Conservation (phyloP, 129 eudicot species). For the Centrapalus pauciflorus region DNA sequence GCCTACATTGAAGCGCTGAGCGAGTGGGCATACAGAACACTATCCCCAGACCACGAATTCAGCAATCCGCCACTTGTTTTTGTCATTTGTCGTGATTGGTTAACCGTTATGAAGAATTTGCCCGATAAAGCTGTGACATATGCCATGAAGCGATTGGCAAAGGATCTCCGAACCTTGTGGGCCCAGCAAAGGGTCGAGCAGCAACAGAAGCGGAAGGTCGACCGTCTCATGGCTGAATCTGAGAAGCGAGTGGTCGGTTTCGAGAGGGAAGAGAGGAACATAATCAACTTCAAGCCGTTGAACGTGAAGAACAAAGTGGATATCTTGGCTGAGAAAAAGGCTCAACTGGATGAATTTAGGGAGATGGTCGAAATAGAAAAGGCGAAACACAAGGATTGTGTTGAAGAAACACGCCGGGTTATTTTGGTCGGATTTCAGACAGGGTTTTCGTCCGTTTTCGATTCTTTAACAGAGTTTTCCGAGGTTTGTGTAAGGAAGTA, state of each 20-base stretch:
- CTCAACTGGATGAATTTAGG: constrained; percentile 17
- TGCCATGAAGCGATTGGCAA: constrained; percentile 40
- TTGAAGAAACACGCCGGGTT: constrained; percentile 30
- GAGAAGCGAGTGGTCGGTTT: constrained; percentile 23
- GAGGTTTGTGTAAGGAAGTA: constrained; percentile 41
- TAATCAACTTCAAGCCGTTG: constrained; percentile 10
- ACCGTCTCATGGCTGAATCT: constrained; percentile 34
- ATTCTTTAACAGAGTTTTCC: constrained; percentile 36
- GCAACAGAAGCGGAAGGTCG: constrained; percentile 42
- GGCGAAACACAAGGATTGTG: constrained; percentile 34
- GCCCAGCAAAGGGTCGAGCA: constrained; percentile 50
- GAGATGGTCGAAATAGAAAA: constrained; percentile 35
- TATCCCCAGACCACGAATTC: constrained; percentile 17
- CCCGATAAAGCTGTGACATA: constrained; percentile 32
- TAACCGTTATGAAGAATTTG: constrained; percentile 26
- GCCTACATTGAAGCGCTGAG: constrained; percentile 33
- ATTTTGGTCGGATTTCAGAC: constrained; percentile 36
- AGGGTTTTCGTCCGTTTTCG: constrained; percentile 48
- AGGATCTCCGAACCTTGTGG: constrained; percentile 38
- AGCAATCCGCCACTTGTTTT: constrained; percentile 28
- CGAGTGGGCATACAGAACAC: constrained; percentile 38
- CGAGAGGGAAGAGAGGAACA: constrained; percentile 32
- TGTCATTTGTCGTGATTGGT: constrained; percentile 39
- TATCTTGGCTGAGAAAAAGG: constrained; percentile 27
- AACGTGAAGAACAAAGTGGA: constrained; percentile 22